Conservation (phyloP, 306 rosid genomes). For the Argentina anserina region DNA sequence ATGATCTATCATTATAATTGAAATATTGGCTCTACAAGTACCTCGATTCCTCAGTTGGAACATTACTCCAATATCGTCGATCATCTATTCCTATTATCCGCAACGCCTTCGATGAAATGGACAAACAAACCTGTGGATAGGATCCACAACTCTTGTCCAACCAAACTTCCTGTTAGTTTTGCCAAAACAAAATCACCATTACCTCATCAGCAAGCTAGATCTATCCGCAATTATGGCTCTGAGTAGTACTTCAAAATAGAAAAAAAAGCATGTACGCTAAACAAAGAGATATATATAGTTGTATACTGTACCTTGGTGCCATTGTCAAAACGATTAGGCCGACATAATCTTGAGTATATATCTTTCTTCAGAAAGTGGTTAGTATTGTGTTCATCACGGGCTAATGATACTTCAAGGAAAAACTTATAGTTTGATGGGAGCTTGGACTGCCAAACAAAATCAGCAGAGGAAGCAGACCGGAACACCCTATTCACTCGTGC, state of each 20-base stretch:
- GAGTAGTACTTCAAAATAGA: neutral
- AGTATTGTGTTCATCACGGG: slow-evolving; percentile 18
- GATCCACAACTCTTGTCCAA: slow-evolving; percentile 53
- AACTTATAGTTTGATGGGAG: slow-evolving; percentile 50
- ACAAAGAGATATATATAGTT: neutral
- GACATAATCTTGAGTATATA: slow-evolving; percentile 53
- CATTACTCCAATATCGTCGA: slow-evolving; percentile 80
- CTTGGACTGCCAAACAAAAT: slow-evolving; percentile 72
- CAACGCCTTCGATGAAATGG: slow-evolving; percentile 64
- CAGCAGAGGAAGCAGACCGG: slow-evolving; percentile 61
- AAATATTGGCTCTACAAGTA: slow-evolving; percentile 10
- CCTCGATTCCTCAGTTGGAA: slow-evolving; percentile 86
- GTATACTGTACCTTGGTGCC: slow-evolving; percentile 44
- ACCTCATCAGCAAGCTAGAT: neutral
- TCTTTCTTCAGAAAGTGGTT: slow-evolving; percentile 40
- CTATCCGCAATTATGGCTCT: neutral
- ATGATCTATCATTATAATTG: neutral
- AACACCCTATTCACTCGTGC: slow-evolving; percentile 52
- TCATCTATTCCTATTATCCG: slow-evolving; percentile 85
- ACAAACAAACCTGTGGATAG: slow-evolving; percentile 37
- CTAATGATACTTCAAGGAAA: slow-evolving; percentile 23
- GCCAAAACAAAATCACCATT: neutral
- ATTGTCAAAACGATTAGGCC: slow-evolving; percentile 50
- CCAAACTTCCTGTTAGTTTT: slow-evolving; percentile 52
- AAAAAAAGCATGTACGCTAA: neutral